phyloP scores from a whole-genome alignment of 345 rosid species.

The Sonneratia alba region DNA sequence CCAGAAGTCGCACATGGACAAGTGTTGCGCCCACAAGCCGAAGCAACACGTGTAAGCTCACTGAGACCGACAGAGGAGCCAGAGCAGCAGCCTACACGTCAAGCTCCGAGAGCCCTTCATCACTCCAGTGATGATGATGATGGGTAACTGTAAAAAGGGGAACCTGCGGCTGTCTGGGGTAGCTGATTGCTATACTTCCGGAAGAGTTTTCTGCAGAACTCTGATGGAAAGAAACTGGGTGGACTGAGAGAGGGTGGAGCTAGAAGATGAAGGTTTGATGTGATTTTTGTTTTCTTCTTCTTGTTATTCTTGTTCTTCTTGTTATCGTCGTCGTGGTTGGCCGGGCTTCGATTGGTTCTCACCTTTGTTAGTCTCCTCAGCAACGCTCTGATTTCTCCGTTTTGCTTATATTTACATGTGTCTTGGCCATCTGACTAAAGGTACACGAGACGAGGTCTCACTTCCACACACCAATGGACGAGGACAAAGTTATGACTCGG shows the following conservation, averaged over 20 bases:
- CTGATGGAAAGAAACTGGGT: neutral
- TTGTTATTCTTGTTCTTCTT: neutral
- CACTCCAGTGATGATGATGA: neutral
- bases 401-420: neutral
- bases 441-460: conserved; percentile 74
- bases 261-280: conserved; percentile 5
- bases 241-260: neutral
- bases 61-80: conserved; percentile 1
- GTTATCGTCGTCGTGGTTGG: neutral
- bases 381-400: neutral
- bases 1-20: neutral
- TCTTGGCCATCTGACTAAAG: conserved; percentile 10
- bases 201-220: neutral
- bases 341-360: neutral
- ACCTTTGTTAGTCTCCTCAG: no score
- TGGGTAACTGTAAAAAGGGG: neutral
- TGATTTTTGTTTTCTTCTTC: neutral
- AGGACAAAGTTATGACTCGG: conserved; percentile 54
- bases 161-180: neutral
- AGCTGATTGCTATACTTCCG: neutral
- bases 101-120: neutral
- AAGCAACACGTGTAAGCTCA: conserved; percentile 3
- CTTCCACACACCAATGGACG: conserved; percentile 30
- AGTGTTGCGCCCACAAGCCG: neutral
- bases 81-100: neutral